These are phyloP conservation scores for Colletotrichum plurivorum DNA, from an alignment of 2,329 filamentous ascomycete species.

Conservation along the genomic window DNA sequence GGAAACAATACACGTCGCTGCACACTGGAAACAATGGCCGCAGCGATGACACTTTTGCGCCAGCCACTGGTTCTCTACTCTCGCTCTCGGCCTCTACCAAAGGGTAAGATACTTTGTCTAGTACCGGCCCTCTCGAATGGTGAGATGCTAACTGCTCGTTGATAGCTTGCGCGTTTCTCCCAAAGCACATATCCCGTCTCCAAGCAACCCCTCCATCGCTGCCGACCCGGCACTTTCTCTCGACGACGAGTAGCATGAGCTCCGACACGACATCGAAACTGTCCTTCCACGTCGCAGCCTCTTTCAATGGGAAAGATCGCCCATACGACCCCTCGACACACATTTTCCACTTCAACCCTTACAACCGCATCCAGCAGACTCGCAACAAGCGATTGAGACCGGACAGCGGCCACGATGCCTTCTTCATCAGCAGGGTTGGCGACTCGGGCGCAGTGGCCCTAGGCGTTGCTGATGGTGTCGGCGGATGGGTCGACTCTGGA, in stretches of 20 bases:
- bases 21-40: conserved; percentile 40
- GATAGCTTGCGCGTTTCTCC: conserved; percentile 9
- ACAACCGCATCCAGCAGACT: conserved; percentile 70
- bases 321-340: conserved; percentile 78
- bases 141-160: not conserved
- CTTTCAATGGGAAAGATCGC: conserved; percentile 80
- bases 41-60: conserved; percentile 36
- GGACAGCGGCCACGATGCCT: conserved; percentile 93
- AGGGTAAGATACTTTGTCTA: conserved; percentile 2
- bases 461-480: conserved; percentile 93
- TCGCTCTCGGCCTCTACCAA: conserved; percentile 6
- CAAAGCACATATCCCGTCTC: conserved; percentile 4
- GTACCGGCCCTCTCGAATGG: too few relatives aligned
- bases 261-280: conserved; percentile 52
- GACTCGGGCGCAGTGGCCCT: conserved; percentile 81
- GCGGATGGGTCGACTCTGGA: conserved; percentile 93
- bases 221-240: conserved; percentile 10
- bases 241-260: conserved; percentile 32
- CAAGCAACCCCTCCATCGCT: conserved; percentile 18
- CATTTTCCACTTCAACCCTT: conserved; percentile 80
- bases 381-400: conserved; percentile 73
- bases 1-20: conserved; percentile 36
- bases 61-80: conserved; percentile 35
- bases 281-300: conserved; percentile 80
- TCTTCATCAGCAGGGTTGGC: conserved; percentile 89